phyloP scores from a whole-genome alignment of 768 basidiomycete genomes.

The Suillus plorans region DNA sequence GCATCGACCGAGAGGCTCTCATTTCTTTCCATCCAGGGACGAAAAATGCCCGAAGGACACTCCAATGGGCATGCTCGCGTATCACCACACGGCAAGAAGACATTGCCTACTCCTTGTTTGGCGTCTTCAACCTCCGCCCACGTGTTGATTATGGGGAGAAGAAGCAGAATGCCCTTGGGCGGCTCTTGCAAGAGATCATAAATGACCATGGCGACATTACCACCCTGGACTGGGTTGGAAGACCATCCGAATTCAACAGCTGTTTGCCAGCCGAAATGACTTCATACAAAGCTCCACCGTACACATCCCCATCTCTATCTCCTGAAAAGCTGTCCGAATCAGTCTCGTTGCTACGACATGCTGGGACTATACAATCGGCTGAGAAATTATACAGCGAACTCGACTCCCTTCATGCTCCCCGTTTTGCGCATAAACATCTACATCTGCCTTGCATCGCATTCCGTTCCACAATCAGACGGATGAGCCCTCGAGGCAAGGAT shows the following conservation, averaged over 20 bases:
- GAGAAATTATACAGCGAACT: neutral
- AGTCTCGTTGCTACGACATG: neutral
- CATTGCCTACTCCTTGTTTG: neutral
- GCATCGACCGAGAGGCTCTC: neutral
- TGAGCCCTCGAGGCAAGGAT: neutral
- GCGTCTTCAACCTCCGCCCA: neutral
- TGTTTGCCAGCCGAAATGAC: neutral
- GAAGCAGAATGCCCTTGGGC: neutral
- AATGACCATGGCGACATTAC: neutral
- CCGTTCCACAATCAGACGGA: neutral
- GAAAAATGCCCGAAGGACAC: neutral
- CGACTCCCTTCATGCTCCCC: neutral
- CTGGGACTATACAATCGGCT: neutral
- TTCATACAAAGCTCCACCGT: neutral
- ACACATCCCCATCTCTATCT: neutral
- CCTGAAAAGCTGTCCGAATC: neutral
- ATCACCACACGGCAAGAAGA: neutral
- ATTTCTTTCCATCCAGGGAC: neutral
- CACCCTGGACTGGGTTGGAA: neutral
- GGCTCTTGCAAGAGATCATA: neutral
- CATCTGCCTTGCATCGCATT: slow-evolving; percentile 1
- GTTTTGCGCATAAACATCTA: neutral
- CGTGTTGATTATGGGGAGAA: neutral
- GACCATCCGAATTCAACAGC: neutral
- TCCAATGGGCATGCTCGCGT: neutral